Evolutionary conservation across 495 filamentous ascomycete species (phyloP), one percentile per base, ranked within the genome.

Genomic region (Hypoxylon perforatum): DNA sequence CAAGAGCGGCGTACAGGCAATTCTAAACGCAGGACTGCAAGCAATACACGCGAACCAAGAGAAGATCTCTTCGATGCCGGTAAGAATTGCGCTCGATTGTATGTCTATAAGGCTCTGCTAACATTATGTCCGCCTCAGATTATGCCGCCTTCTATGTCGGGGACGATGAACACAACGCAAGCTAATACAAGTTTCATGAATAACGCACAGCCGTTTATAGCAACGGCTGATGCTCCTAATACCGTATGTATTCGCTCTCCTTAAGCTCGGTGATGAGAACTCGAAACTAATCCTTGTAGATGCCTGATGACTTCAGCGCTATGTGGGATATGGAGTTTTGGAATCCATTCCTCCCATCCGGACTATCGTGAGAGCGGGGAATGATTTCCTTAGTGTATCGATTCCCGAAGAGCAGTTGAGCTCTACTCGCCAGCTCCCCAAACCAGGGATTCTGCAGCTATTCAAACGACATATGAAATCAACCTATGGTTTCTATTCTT

Each of bases 1-100:
- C 14, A 62, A 63, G 41, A 25, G 38, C 17, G 72, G 63, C 9
- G 14, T 77, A 45, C 72, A 74, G 33, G 63, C 57, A 15, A 72
- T 74, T n/a, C 30, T 74, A 19, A 66, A 74, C 17, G 72, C 68
- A 12, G 67, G 71, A 30, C 36, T 73, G n/a, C 67, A 69, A 53
- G 57, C 68, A 19, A 57, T 69, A 30, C 63, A 69, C 17, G 42
- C 58, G 11, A 73, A 51, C 48, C 67, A 71, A 33, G 68, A 71
- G 33, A 70, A 69, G 23, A 73, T 73, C 19, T 28, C 67, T 5
- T 71, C 71, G 17, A 62, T 69, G 57, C 61, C 68, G 62, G 71
- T 73, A 46, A 63, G 71, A 30, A 22, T 19, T 10, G 19, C 9
- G 53, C 17, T 49, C 35, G 46, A 6, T 0, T 12, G 10, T 8